Evolutionary conservation across 2,329 filamentous ascomycete species (phyloP), one percentile per base, ranked within the genome.

Genomic region (Volutella citrinella): DNA sequence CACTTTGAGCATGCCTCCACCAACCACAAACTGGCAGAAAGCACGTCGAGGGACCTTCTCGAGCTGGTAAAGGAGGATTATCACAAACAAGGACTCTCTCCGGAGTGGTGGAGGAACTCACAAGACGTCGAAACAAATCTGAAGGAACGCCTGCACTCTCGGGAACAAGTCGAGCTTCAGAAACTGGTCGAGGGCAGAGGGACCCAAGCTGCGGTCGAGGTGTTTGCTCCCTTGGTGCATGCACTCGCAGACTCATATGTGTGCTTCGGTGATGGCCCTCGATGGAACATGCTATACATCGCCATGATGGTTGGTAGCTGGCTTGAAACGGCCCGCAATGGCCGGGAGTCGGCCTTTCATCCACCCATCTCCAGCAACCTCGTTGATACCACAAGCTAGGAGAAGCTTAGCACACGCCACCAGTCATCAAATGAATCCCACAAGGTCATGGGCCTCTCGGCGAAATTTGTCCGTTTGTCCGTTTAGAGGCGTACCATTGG

Each of bases 251-350:
- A 39, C 6, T 46, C 40, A 7, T 51, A 50, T 29, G 51, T 54
- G 17, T 54, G 52, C 20, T 55, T 55, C 33, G 32, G 43, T 2
- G 44, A 51, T 34, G 49, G 49, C 2, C 49, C 49, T 14, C 35
- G 49, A 17, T 52, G 49, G 49, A 50, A 52, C 23, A 33, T 49
- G 3, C 21, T 51, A 4, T 48, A 42, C 17, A 39, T 49, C 17
- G 42, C 45, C 5, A 36, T 51, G 33, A 39, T 34, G 13, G 35
- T 51, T 19, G 48, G 48, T 12, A 36, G 42, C 16, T 51, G 46
- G 45, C 27, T n/a, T n/a, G n/a, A n/a, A n/a, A n/a, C n/a, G n/a
- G n/a, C n/a, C n/a, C n/a, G n/a, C n/a, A n/a, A n/a, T n/a, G n/a
- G n/a, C n/a, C n/a, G n/a, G n/a, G n/a, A n/a, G n/a, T n/a, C n/a